A percentile compares a stretch with the other conserved stretches of the same genome.
phyloP scores from a whole-genome alignment of 1,284 basidiomycete species.

The Ceraceosorus guamensis region DNA sequence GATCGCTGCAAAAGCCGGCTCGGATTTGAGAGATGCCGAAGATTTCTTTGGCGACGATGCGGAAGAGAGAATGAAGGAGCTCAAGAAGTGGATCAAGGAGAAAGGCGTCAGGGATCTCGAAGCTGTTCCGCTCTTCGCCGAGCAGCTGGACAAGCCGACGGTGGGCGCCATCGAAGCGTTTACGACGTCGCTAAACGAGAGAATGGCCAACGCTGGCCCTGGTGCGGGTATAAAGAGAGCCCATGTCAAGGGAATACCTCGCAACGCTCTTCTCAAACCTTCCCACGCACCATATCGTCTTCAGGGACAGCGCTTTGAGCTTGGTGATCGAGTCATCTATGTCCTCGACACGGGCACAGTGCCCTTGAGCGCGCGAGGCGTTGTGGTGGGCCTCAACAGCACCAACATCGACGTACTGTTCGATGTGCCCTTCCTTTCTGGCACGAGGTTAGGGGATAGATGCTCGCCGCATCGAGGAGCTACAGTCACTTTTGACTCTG shows the following conservation, averaged over 20 bases:
- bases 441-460: conserved; percentile 69
- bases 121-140: conserved; percentile 82
- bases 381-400: conserved; percentile 79
- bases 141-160: conserved; percentile 69
- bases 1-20: conserved; percentile 19
- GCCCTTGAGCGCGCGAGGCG: conserved; percentile 82
- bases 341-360: conserved; percentile 87
- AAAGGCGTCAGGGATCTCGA: conserved; percentile 85
- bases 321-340: conserved; percentile 95
- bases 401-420: conserved; percentile 86
- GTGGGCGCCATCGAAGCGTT: conserved; percentile 56
- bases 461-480: conserved; percentile 27
- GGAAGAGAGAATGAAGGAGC: conserved; percentile 66
- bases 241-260: conserved; percentile 80
- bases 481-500: conserved; percentile 28
- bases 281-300: conserved; percentile 80
- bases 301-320: conserved; percentile 77
- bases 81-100: conserved; percentile 76
- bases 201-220: conserved; percentile 48
- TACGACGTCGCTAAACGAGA: conserved; percentile 56
- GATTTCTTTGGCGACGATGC: conserved; percentile 66
- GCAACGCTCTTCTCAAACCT: conserved; percentile 91
- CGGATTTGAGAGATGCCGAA: conserved; percentile 61
- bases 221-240: conserved; percentile 70
- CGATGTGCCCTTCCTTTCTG: conserved; percentile 91